Conservation (phyloP, 1,139 yeast genomes). For the Suhomyces kunorum region DNA sequence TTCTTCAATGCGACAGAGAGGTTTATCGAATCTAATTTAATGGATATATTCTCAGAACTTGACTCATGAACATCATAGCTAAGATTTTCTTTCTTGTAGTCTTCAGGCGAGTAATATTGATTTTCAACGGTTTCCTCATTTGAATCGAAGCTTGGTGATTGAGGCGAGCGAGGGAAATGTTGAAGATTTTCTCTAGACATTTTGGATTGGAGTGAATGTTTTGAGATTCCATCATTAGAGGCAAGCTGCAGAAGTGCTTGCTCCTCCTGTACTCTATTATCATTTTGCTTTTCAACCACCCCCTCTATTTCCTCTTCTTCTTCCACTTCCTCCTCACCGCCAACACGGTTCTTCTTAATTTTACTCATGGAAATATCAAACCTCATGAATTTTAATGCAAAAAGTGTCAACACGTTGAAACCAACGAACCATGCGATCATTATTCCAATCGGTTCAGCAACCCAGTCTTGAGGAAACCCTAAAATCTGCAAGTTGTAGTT, state of each 20-base stretch:
- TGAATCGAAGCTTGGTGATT: background rate
- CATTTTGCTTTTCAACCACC: background rate
- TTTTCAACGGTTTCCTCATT: background rate
- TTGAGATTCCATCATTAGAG: background rate
- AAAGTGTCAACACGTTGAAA: conserved; percentile 50
- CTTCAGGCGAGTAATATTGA: background rate
- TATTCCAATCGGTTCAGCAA: conserved; percentile 63
- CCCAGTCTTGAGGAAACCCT: conserved; percentile 69
- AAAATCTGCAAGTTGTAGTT: conserved; percentile 52
- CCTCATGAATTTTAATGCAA: conserved; percentile 47
- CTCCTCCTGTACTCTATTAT: too few species aligned
- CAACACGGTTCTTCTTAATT: conserved; percentile 37
- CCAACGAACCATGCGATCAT: conserved; percentile 62
- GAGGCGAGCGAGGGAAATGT: background rate
- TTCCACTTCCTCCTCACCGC: conserved; percentile 30
- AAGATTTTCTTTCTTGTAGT: background rate
- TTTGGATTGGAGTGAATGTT: background rate
- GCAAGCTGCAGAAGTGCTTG: too few species aligned
- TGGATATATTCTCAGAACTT: conserved; percentile 12
- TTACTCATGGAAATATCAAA: conserved; percentile 58
- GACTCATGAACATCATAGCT: background rate
- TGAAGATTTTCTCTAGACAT: background rate
- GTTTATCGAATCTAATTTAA: conserved; percentile 23
- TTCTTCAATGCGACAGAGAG: conserved; percentile 20
- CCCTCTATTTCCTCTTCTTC: conserved; percentile 14